Percentiles rank a stretch among this genome's conserved stretches.
Evolutionary conservation across 2,329 filamentous ascomycete genomes (phyloP).

Genomic region (Epichloe baconii): DNA sequence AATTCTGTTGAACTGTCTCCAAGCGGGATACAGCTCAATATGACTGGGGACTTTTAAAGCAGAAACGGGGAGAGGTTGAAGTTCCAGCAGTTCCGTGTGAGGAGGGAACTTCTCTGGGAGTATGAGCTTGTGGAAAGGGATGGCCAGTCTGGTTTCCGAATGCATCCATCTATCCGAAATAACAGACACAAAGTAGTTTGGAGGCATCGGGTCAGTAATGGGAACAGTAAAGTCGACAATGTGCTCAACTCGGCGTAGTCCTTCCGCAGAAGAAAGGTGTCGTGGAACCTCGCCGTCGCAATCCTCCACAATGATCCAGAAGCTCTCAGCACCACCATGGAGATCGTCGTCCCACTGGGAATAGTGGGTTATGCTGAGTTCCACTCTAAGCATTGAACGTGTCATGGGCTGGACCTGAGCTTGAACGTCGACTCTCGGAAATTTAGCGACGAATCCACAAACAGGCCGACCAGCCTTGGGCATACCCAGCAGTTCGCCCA

Average conservation of each 20-base stretch:
- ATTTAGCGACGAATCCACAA: constrained; percentile 78
- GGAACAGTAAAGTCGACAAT: constrained; percentile 92
- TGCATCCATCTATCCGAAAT: constrained; percentile 98
- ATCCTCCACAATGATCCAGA: constrained; percentile 96
- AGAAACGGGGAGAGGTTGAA: constrained; percentile 81
- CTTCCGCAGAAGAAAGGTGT: constrained; percentile 82
- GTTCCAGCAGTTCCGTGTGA: constrained; percentile 80
- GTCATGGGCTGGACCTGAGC: constrained; percentile 93
- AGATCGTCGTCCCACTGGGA: constrained; percentile 91
- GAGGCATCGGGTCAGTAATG: constrained; percentile 94
- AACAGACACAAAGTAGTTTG: constrained; percentile 95
- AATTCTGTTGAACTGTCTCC: constrained; percentile 88
- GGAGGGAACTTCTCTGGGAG: constrained; percentile 91
- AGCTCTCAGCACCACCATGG: constrained; percentile 79
- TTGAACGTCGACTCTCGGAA: constrained; percentile 83
- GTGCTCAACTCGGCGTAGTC: constrained; percentile 81
- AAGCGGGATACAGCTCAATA: constrained; percentile 65
- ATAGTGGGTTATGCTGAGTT: constrained; percentile 82
- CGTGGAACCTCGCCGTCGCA: constrained; percentile 95
- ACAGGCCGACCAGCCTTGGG: constrained; percentile 78
- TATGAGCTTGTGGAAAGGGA: constrained; percentile 90
- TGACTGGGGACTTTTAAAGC: constrained; percentile 81
- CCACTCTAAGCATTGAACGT: constrained; percentile 79
- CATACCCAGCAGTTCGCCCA: constrained; percentile 88
- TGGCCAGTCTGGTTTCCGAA: constrained; percentile 81